Conservation (phyloP, 1,139 yeast genomes). For the Yamadazyma buinensis region DNA sequence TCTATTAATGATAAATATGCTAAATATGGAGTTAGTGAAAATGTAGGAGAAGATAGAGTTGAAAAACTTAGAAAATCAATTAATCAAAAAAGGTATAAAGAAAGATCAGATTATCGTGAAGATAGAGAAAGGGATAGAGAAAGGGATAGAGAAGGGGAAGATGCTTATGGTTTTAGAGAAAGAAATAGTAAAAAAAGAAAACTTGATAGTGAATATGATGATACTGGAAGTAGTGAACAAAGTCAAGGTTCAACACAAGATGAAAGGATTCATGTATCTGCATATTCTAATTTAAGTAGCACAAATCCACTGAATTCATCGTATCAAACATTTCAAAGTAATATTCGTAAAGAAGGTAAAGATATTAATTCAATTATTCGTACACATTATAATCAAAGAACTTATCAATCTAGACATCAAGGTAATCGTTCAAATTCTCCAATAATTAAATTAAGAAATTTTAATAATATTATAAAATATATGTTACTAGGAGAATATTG, state of each 20-base stretch:
- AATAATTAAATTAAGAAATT: conserved; percentile 78
- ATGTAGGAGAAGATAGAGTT: conserved; percentile 12
- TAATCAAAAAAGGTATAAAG: conserved; percentile 3
- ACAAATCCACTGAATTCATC: conserved; percentile 27
- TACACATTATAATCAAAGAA: conserved; percentile 81
- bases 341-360: conserved; percentile 31
- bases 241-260: conserved; percentile 1
- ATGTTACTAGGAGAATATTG: conserved; percentile 69
- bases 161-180: conserved; percentile 2
- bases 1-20: conserved; percentile 22
- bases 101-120: conserved; percentile 3
- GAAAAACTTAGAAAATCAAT: conserved; percentile 8
- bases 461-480: conserved; percentile 88
- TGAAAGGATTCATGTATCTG: conserved; percentile 10
- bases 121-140: conserved; percentile 1
- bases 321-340: conserved; percentile 42
- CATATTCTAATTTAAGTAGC: conserved; percentile 30
- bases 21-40: conserved; percentile 19
- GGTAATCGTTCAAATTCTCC: conserved; percentile 71
- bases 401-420: conserved; percentile 61
- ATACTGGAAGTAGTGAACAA: neutral
- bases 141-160: conserved; percentile 1
- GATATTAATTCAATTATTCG: conserved; percentile 63
- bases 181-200: neutral
- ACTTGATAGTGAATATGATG: neutral